Conservation (phyloP, 257 asterid species). For the Apocynum venetum region DNA sequence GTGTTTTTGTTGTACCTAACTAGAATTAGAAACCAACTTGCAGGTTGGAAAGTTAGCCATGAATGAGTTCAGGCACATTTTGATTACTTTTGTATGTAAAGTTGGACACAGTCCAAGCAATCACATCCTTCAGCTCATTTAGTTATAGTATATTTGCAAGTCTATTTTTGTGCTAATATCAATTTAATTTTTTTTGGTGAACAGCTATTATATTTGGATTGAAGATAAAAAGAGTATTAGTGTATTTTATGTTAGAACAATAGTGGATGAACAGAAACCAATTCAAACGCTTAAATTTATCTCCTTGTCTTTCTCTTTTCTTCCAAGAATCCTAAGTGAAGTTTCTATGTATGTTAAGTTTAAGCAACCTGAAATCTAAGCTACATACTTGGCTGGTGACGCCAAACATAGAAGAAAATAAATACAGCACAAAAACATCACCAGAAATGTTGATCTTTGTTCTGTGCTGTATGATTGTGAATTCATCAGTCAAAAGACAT, state of each 20-base stretch:
- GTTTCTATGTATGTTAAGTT: no score
- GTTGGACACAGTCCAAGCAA: not conserved
- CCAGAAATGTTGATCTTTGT: not conserved
- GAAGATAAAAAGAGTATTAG: no score
- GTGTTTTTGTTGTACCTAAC: not conserved
- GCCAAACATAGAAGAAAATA: not conserved
- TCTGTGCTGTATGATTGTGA: conserved; percentile 9
- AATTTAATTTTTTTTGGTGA: no score
- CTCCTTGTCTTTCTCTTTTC: no score
- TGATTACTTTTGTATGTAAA: not conserved
- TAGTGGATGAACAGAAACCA: no score
- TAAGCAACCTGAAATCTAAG: not conserved
- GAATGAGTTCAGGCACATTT: not conserved
- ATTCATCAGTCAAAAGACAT: not conserved
- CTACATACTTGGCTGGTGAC: not conserved
- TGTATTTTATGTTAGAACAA: no score
- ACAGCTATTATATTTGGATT: no score
- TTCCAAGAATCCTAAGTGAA: no score
- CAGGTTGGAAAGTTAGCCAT: not conserved
- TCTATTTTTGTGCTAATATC: not conserved
- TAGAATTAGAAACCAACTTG: conserved; percentile 11
- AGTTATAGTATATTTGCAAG: no score
- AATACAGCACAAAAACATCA: conserved; percentile 1
- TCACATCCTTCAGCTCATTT: not conserved
- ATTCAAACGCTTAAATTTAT: no score